phyloP scores from a whole-genome alignment of 2,329 filamentous ascomycete genomes.

The Paraphaeosphaeria minitans region DNA sequence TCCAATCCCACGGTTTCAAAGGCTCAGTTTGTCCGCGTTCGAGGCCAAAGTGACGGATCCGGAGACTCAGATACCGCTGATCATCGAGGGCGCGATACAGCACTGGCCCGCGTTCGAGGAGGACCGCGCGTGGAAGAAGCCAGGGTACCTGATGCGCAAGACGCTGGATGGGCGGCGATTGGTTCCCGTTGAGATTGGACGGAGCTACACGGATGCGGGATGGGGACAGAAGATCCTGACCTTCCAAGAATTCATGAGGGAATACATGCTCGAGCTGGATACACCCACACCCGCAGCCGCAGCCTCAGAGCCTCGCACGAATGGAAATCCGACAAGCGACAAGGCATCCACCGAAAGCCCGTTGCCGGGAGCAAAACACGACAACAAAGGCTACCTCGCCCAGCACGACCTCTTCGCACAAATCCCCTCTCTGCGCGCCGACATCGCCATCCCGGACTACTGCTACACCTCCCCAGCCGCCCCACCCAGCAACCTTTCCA shows the following conservation, averaged over 20 bases:
- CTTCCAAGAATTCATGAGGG: constrained; percentile 72
- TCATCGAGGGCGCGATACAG: constrained; percentile 69
- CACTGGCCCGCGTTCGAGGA: constrained; percentile 75
- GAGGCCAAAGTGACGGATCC: constrained; percentile 31
- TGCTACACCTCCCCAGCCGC: constrained; percentile 70
- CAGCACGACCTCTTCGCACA: constrained; percentile 88
- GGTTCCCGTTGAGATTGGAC: constrained; percentile 83
- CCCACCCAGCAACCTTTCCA: constrained; percentile 17
- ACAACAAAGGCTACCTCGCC: constrained; percentile 77
- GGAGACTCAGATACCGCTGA: constrained; percentile 57
- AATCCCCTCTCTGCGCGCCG: constrained; percentile 74
- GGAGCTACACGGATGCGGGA: constrained; percentile 82
- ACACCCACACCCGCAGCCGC: not conserved
- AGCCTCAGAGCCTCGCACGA: too few relatives aligned
- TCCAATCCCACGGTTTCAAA: constrained; percentile 27
- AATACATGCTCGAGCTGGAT: constrained; percentile 57
- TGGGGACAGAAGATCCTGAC: constrained; percentile 84
- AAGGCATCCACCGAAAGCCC: not conserved
- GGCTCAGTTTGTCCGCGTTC: constrained; percentile 33
- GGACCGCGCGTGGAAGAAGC: constrained; percentile 72
- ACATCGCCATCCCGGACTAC: constrained; percentile 82
- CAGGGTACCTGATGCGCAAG: constrained; percentile 71
- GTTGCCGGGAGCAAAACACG: not conserved
- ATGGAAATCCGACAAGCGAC: too few relatives aligned
- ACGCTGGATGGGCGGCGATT: constrained; percentile 79